phyloP scores from a whole-genome alignment of 2,329 filamentous ascomycete species.

The Sarocladiaceae sp. region DNA sequence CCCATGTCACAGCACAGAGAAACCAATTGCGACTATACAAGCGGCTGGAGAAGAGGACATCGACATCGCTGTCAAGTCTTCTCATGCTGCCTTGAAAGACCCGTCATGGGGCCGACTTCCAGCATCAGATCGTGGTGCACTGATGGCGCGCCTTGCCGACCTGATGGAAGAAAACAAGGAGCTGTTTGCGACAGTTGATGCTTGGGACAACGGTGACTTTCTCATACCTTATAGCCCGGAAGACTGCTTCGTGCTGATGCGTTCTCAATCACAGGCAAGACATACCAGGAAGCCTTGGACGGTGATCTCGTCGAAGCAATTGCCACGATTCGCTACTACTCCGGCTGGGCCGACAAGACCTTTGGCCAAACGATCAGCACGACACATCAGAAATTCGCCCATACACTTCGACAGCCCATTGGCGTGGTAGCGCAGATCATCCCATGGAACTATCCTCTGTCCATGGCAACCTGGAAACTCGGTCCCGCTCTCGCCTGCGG shows the following conservation, averaged over 20 bases:
- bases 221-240: no score
- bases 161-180: conserved; percentile 61
- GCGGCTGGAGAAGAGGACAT: conserved; percentile 65
- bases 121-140: conserved; percentile 61
- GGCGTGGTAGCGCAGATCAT: conserved; percentile 76
- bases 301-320: conserved; percentile 54
- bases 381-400: conserved; percentile 65
- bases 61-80: conserved; percentile 65
- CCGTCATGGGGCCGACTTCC: conserved; percentile 65
- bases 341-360: conserved; percentile 76
- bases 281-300: conserved; percentile 60
- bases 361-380: conserved; percentile 75
- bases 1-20: conserved; percentile 49
- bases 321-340: conserved; percentile 66
- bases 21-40: conserved; percentile 66
- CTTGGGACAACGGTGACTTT: conserved; percentile 81
- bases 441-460: conserved; percentile 77
- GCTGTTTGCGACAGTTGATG: conserved; percentile 52
- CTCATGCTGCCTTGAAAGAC: conserved; percentile 63
- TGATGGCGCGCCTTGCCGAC: conserved; percentile 68
- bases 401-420: conserved; percentile 71
- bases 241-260: no score
- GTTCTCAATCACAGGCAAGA: no score
- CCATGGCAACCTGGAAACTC: conserved; percentile 57
- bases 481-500: conserved; percentile 58